Base-by-base conservation (phyloP, 495 filamentous ascomycete genomes). In the Penicillium roqueforti region DNA sequence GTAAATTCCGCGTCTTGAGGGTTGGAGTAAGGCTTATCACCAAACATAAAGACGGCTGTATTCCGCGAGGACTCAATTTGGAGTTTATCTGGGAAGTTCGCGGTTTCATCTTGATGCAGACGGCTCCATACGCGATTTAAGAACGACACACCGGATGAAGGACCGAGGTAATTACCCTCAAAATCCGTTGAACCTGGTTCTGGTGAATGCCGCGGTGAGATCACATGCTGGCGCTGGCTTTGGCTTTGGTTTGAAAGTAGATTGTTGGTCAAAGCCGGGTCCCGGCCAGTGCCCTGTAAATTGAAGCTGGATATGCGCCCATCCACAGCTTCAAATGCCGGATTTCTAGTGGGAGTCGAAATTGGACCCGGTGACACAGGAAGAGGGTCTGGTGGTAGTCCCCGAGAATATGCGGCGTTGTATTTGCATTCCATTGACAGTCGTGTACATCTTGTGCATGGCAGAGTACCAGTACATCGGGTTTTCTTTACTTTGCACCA, bases 401-500 rank as follows among this genome's bases (percentile, higher is more conserved):
- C 75, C 48, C 75, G 61, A 5, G 70, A 73, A 47, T 78, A 78
- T 25, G 67, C 68, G 6, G 75, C 71, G 46, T 71, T 72, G 54
- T 78, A 78, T 59, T 64, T 61, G 56, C 75, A 78, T 8, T 54
- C n/a, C 2, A 76, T 60, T 20, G 68, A 72, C 11, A 73, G 63
- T 23, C 68, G 64, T 9, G 68, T 67, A 41, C 75, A 78, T 50
- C 71, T 56, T 6, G 63, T 59, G 44, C 75, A 78, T 1, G 75
- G 74, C n/a, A 75, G 40, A 2, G 74, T 76, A 26, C 75, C 75
- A 0, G 69, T 76, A 45, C 75, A 78, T 23, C 68, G 66, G 3
- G 73, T 75, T 57, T 78, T 78, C 56, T 75, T 76, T 18, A 65
- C 55, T 62, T 78, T 78, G 63, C 75, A 78, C 32, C 62, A 68